Conservation (phyloP, 768 basidiomycete genomes). For the Tremella yokohamensis region DNA sequence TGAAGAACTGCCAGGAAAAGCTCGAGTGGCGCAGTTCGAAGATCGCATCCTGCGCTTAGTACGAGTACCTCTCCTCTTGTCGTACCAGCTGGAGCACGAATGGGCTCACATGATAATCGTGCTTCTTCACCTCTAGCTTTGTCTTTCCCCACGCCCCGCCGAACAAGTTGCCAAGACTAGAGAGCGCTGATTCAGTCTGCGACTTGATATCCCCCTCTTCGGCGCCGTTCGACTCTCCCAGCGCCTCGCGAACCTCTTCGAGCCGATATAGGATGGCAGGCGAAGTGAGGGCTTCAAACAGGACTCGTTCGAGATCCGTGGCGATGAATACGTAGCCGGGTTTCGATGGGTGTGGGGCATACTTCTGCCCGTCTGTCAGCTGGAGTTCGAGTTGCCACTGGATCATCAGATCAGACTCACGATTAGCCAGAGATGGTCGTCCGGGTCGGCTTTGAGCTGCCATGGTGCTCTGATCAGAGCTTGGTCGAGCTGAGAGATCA, state of each 20-base stretch:
- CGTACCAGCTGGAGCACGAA: not conserved
- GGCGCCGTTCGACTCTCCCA: not conserved
- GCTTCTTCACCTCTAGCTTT: slow-evolving; percentile 18
- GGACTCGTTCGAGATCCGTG: slow-evolving; percentile 24
- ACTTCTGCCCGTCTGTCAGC: slow-evolving; percentile 19
- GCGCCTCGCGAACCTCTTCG: not conserved
- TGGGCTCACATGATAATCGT: slow-evolving; percentile 29
- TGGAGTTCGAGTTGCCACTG: not conserved
- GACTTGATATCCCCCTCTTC: slow-evolving; percentile 23
- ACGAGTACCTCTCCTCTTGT: too few relatives aligned
- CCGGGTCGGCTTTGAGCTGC: slow-evolving; percentile 15
- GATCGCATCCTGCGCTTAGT: slow-evolving; percentile 20
- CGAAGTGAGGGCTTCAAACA: slow-evolving; percentile 21
- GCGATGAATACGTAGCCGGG: slow-evolving; percentile 33
- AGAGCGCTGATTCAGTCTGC: slow-evolving; percentile 16
- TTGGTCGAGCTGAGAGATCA: slow-evolving; percentile 7
- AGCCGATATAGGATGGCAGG: slow-evolving; percentile 17
- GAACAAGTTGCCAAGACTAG: slow-evolving; percentile 19
- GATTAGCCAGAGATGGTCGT: slow-evolving; percentile 12
- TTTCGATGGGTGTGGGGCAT: slow-evolving; percentile 22
- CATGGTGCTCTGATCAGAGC: slow-evolving; percentile 24
- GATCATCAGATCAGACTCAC: slow-evolving; percentile 1
- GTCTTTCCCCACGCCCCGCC: slow-evolving; percentile 20
- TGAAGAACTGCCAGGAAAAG: slow-evolving; percentile 34
- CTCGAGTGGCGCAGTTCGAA: slow-evolving; percentile 10